A percentile compares a stretch with the other conserved stretches of the same genome.
These are phyloP conservation scores for Apiospora pterosperma DNA, from an alignment of 2,329 filamentous ascomycete genomes.

Conservation along the genomic window DNA sequence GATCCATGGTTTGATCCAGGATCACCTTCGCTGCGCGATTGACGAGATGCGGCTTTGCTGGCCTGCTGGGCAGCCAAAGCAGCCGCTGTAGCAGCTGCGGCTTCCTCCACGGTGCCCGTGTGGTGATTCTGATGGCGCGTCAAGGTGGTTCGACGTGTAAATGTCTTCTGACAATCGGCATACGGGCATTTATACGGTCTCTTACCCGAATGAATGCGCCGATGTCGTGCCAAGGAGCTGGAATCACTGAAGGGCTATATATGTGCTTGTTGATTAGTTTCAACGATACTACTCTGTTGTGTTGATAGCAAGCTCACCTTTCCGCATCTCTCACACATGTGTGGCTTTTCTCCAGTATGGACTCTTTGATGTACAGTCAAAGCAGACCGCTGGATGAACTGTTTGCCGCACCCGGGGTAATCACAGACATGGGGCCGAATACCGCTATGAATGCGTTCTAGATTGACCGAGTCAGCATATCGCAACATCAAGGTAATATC, in stretches of 20 bases:
- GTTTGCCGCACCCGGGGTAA: constrained; percentile 82
- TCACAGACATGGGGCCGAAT: constrained; percentile 91
- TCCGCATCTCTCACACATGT: constrained; percentile 94
- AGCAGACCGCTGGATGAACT: constrained; percentile 95
- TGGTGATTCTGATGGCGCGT: constrained; percentile 96
- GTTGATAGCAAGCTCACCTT: constrained; percentile 62
- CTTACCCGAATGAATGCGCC: constrained; percentile 92
- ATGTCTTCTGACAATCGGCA: constrained; percentile 97
- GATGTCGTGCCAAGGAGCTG: constrained; percentile 87
- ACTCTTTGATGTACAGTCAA: constrained; percentile 93
- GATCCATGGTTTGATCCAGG: constrained; percentile 70
- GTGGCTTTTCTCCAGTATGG: constrained; percentile 96
- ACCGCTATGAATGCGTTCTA: constrained; percentile 94
- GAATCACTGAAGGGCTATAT: constrained; percentile 90
- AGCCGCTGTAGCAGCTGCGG: constrained; percentile 82
- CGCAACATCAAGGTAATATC: neutral
- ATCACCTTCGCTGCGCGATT: constrained; percentile 65
- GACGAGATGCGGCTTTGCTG: constrained; percentile 28
- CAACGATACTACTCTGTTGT: constrained; percentile 9
- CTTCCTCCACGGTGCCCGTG: constrained; percentile 91
- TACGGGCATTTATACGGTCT: constrained; percentile 97
- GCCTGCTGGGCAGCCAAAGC: constrained; percentile 59
- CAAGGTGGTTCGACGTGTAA: constrained; percentile 90
- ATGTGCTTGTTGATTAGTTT: constrained; percentile 9
- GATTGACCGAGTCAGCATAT: neutral